phyloP scores from a whole-genome alignment of 345 rosid species.

The Eucalyptus erythrocorys region DNA sequence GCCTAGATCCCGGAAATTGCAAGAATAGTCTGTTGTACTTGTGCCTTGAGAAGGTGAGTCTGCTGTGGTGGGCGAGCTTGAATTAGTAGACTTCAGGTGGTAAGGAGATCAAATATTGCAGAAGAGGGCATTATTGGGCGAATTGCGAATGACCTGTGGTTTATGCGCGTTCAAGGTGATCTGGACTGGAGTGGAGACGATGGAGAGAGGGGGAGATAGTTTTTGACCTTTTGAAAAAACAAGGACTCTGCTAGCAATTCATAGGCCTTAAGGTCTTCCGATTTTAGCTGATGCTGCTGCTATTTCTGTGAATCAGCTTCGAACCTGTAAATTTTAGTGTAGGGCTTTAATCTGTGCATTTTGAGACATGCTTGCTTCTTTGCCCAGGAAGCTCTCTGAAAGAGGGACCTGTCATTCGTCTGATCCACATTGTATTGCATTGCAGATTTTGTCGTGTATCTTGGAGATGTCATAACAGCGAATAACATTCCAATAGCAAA shows the following conservation, averaged over 20 bases:
- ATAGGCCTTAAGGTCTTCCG: background rate
- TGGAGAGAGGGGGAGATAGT: background rate
- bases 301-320: background rate
- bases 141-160: background rate
- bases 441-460: slow-evolving; percentile 74
- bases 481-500: slow-evolving; percentile 60
- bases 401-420: background rate
- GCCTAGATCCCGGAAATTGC: background rate
- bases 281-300: background rate
- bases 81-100: background rate
- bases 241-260: background rate
- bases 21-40: background rate
- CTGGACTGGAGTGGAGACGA: background rate
- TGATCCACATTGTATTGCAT: background rate
- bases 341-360: background rate
- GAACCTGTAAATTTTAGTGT: background rate
- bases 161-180: background rate
- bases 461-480: slow-evolving; percentile 86
- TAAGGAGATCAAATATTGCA: background rate
- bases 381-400: background rate
- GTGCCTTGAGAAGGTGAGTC: background rate
- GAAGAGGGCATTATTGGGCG: background rate
- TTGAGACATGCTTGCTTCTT: background rate
- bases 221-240: background rate
- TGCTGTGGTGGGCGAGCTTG: background rate